Base-by-base conservation (phyloP, 2,329 filamentous ascomycete genomes). In the Bipolaris cookei region DNA sequence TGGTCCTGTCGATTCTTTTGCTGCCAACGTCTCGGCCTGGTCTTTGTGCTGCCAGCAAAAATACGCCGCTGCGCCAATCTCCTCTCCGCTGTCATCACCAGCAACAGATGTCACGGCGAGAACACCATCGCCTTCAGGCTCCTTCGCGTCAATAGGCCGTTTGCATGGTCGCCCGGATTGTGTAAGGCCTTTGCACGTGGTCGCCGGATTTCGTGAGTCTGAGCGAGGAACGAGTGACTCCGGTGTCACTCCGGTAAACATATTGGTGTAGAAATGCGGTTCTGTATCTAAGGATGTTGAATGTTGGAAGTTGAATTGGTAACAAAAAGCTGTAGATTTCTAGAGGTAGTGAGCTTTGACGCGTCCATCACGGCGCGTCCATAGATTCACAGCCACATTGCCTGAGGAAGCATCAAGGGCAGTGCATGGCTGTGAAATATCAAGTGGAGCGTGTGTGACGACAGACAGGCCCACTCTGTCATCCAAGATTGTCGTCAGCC, bases 21-120 rank as follows among this genome's bases (percentile, higher is more conserved):
- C 56, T 71, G 54, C 68, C 13, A 79, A 55, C 11, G 66, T 72
- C 51, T 79, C 73, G 2, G 91, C 91, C 76, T 99, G 95, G 55
- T 95, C 91, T 73, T 91, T 93, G 80, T 99, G 95, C 75, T 97
- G 92, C 90, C 91, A 97, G 81, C 94, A 98, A 78, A 92, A 97
- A 47, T 88, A 84, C n/a, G 78, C 81, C 4, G 77, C 76, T 56
- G 88, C 86, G 32, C 78, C 81, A 59, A 86, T 83, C 45, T 86
- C 82, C 54, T 84, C 82, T 58, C 86, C 83, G 47, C 67, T 66
- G 38, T 73, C 70, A 32, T 74, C 69, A 34, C 63, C 63, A 14
- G 64, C 58, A 5, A 80, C 77, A 8, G 77, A 75, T 2, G 76
- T 68, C 2, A 81, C 71, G 11, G 67, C 79, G 5, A 81, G 68